Percentiles rank a stretch among this genome's conserved stretches.
Conservation (phyloP, 345 rosid species). For the Balakata baccata region DNA sequence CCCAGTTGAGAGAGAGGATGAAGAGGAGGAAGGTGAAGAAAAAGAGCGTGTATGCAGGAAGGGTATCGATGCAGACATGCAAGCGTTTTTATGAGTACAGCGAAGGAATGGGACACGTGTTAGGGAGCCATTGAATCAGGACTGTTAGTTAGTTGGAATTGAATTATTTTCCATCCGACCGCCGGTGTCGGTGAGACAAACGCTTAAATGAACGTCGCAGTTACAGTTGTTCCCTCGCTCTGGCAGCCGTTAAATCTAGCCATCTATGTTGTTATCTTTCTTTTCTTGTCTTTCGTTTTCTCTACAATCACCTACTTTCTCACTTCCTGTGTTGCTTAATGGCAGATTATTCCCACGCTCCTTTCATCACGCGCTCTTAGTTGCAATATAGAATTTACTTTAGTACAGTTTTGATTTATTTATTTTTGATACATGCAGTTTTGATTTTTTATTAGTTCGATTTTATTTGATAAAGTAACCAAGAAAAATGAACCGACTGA, state of each 20-base stretch:
- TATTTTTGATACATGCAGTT: too few species aligned
- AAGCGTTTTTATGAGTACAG: conserved; percentile 6
- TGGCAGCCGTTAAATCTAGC: not conserved
- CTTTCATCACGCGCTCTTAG: too few species aligned
- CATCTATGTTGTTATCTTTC: too few species aligned
- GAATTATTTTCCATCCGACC: conserved; percentile 4
- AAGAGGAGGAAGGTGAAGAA: not conserved
- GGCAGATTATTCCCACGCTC: too few species aligned
- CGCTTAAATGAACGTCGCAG: not conserved
- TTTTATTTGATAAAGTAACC: too few species aligned
- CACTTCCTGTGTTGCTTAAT: too few species aligned
- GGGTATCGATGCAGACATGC: conserved; percentile 7
- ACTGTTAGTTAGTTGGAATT: conserved; percentile 1
- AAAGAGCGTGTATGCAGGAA: not conserved
- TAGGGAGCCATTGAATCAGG: not conserved
- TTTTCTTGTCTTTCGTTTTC: not conserved
- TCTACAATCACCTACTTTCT: too few species aligned
- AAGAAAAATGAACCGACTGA: too few species aligned
- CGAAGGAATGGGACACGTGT: conserved; percentile 9
- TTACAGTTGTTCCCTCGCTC: too few species aligned
- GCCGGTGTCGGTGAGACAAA: not conserved
- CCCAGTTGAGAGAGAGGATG: not conserved
- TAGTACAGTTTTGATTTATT: too few species aligned
- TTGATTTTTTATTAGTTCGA: too few species aligned
- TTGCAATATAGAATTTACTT: too few species aligned